These are phyloP conservation scores for Aspergillus clavatus DNA, from an alignment of 2,329 filamentous ascomycete genomes.

Conservation along the genomic window DNA sequence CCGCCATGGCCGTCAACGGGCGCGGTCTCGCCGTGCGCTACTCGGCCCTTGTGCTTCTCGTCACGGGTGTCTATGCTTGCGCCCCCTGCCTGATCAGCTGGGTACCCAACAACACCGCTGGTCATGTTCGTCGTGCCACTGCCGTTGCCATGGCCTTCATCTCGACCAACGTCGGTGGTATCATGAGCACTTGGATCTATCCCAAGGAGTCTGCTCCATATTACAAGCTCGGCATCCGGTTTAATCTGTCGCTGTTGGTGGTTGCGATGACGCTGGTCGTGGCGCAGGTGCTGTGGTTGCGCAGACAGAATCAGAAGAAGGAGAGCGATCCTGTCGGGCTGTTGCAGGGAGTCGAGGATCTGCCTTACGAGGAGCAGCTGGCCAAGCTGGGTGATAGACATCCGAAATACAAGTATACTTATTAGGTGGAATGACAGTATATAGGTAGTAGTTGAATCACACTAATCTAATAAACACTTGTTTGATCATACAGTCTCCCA, in stretches of 20 bases:
- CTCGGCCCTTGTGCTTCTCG: constrained; percentile 6
- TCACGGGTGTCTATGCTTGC: constrained; percentile 10
- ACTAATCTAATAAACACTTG: no score
- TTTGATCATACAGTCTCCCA: no score
- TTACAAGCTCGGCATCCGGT: constrained; percentile 5
- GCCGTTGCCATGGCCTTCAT: constrained; percentile 11
- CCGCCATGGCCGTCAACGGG: constrained; percentile 3
- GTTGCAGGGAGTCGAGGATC: constrained; percentile 5
- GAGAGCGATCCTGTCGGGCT: background rate
- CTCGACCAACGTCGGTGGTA: constrained; percentile 5
- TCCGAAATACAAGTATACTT: constrained; percentile 13
- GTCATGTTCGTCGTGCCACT: constrained; percentile 4
- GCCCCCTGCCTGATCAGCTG: constrained; percentile 11
- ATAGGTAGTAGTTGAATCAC: no score
- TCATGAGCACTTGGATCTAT: constrained; percentile 13
- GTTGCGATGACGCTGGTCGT: constrained; percentile 6
- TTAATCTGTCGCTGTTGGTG: constrained; percentile 8
- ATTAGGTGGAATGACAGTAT: no score
- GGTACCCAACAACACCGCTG: constrained; percentile 11
- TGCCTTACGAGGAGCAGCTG: constrained; percentile 9
- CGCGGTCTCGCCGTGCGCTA: constrained; percentile 5
- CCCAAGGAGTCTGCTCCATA: constrained; percentile 10
- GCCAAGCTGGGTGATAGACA: constrained; percentile 10
- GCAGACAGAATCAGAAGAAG: constrained; percentile 8
- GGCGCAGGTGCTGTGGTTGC: constrained; percentile 6